Percentiles rank a stretch among this genome's conserved stretches.
phyloP scores from a whole-genome alignment of 2,329 filamentous ascomycete species.

The Parafenestella ontariensis region DNA sequence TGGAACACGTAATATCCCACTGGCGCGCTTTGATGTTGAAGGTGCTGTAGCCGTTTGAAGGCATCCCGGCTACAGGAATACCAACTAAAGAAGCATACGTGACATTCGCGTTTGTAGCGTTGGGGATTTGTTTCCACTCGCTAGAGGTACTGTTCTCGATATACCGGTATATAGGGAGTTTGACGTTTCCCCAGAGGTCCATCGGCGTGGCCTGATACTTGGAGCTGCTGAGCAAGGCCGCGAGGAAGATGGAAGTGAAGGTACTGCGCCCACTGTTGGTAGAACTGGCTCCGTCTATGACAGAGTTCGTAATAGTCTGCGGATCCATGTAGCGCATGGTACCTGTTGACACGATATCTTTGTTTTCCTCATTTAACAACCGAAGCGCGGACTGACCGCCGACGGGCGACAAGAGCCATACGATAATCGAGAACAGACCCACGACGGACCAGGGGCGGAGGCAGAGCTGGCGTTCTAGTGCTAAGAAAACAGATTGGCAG shows the following conservation, averaged over 20 bases:
- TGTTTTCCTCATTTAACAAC: conserved; percentile 22
- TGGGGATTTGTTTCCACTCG: conserved; percentile 26
- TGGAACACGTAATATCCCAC: conserved; percentile 35
- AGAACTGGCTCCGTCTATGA: conserved; percentile 17
- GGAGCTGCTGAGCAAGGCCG: conserved; percentile 33
- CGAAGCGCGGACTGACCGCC: conserved; percentile 42
- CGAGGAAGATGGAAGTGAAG: conserved; percentile 29
- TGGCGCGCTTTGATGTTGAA: conserved; percentile 36
- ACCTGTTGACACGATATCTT: conserved; percentile 13
- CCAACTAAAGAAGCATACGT: conserved; percentile 38
- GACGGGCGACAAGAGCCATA: conserved; percentile 40
- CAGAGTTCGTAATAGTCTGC: conserved; percentile 8
- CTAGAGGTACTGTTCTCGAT: conserved; percentile 25
- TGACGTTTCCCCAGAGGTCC: conserved; percentile 41
- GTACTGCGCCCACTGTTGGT: conserved; percentile 23
- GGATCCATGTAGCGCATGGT: conserved; percentile 30
- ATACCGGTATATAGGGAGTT: conserved; percentile 30
- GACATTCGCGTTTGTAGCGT: conserved; percentile 13
- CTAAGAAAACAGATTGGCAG: conserved; percentile 39
- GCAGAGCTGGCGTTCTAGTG: conserved; percentile 37
- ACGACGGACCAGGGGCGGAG: conserved; percentile 32
- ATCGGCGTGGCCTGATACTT: conserved; percentile 28
- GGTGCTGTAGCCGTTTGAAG: conserved; percentile 13
- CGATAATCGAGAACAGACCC: conserved; percentile 29
- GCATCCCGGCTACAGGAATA: conserved; percentile 23